These are phyloP conservation scores for Pterulicium gracile DNA, from an alignment of 1,284 basidiomycete genomes.

Conservation along the genomic window DNA sequence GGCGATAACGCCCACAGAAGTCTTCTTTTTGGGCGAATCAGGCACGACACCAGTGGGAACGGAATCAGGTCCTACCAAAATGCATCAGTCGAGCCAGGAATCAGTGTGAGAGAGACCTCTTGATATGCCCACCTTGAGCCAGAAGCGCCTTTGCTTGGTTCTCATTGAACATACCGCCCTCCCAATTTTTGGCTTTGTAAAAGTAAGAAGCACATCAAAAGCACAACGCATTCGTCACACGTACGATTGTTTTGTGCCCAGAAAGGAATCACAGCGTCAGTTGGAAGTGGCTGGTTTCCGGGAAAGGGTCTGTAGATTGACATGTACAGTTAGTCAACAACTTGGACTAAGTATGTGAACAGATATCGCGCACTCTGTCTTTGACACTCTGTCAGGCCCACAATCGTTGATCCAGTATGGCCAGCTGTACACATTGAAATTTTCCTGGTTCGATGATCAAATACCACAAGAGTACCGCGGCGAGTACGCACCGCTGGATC, in stretches of 20 bases:
- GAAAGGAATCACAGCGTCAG: constrained; percentile 6
- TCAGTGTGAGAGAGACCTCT: too few species aligned
- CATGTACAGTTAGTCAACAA: too few species aligned
- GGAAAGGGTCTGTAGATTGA: constrained; percentile 11
- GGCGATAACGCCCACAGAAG: neutral
- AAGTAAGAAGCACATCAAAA: neutral
- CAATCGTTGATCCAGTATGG: neutral
- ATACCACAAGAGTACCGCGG: neutral
- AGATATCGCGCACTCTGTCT: too few species aligned
- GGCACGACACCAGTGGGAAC: neutral
- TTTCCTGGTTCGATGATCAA: neutral
- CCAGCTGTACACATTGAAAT: constrained; percentile 3
- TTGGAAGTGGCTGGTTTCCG: constrained; percentile 2
- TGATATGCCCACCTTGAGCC: neutral
- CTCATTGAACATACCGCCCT: neutral
- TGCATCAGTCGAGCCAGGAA: neutral
- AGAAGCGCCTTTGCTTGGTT: neutral
- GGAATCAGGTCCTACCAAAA: neutral
- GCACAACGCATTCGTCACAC: constrained; percentile 7
- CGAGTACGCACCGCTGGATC: neutral
- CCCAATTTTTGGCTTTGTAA: neutral
- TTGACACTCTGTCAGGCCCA: neutral
- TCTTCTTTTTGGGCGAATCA: neutral
- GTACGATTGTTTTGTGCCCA: constrained; percentile 13
- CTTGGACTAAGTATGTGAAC: too few species aligned